Evolutionary conservation across 2,329 filamentous ascomycete genomes (phyloP).

Genomic region (Aspergillus chevalieri): DNA sequence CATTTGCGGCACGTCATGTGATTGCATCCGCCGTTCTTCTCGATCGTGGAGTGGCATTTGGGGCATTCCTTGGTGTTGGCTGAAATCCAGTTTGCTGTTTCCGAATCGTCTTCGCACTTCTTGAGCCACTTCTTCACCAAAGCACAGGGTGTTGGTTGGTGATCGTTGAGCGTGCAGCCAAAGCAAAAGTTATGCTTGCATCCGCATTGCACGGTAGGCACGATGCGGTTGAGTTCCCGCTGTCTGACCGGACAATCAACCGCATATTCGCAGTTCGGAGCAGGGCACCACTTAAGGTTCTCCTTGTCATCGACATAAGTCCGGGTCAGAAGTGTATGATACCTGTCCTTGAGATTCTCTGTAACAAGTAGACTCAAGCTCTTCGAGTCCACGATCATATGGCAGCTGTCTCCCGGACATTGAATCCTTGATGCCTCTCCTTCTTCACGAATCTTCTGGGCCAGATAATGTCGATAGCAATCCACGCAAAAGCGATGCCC

Average conservation of each 20-base stretch:
- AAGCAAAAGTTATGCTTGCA: constrained; percentile 92
- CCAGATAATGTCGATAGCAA: constrained; percentile 87
- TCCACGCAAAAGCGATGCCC: constrained; percentile 87
- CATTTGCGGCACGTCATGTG: constrained; percentile 98
- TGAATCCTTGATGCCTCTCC: constrained; percentile 92
- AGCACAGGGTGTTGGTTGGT: constrained; percentile 86
- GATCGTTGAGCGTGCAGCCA: constrained; percentile 80
- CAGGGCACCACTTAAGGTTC: constrained; percentile 93
- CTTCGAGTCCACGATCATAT: constrained; percentile 82
- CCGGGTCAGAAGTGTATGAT: constrained; percentile 78
- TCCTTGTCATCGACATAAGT: constrained; percentile 98
- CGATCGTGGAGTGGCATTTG: constrained; percentile 91
- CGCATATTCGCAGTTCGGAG: constrained; percentile 92
- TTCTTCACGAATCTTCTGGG: constrained; percentile 89
- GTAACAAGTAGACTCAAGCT: constrained; percentile 72
- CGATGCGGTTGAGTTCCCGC: constrained; percentile 75
- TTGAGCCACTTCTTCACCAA: constrained; percentile 94
- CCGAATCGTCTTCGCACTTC: constrained; percentile 96
- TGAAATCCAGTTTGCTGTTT: constrained; percentile 99
- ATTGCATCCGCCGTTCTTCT: constrained; percentile 97
- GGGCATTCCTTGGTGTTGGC: constrained; percentile 98
- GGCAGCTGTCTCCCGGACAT: constrained; percentile 82
- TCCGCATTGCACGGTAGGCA: constrained; percentile 80
- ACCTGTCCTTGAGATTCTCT: constrained; percentile 55
- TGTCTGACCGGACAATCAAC: constrained; percentile 83